phyloP scores from a whole-genome alignment of 208 protist species.

The Tritrichomonas musculus region DNA sequence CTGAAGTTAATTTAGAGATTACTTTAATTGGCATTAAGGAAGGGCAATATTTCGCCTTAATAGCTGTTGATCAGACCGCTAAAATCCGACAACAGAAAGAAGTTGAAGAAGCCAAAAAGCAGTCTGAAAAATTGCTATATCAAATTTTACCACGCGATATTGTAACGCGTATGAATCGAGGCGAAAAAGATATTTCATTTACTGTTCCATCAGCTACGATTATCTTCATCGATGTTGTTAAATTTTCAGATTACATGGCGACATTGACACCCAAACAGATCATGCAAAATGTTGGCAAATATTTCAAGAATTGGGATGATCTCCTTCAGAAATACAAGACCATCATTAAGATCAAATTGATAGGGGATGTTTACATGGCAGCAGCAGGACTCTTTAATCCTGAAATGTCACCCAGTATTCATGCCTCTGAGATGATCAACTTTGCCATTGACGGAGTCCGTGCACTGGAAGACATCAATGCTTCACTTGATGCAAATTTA shows the following conservation, averaged over 20 bases:
- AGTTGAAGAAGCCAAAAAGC: constrained; percentile 25
- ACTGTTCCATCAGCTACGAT: not conserved
- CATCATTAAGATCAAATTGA: constrained; percentile 30
- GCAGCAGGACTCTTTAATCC: constrained; percentile 22
- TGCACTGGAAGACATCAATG: not conserved
- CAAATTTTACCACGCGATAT: not conserved
- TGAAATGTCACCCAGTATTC: not conserved
- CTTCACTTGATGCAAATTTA: not conserved
- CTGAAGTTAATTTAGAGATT: not conserved
- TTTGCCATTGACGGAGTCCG: not conserved
- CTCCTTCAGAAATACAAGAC: not conserved
- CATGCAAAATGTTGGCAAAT: not conserved
- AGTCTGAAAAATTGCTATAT: not conserved
- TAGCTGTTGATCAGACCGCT: not conserved
- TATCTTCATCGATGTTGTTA: not conserved
- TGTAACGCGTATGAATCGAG: not conserved
- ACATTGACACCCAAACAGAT: constrained; percentile 3
- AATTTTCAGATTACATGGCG: not conserved
- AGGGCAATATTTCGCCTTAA: not conserved
- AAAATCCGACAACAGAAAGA: not conserved
- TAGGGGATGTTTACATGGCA: constrained; percentile 32
- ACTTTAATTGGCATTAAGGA: not conserved
- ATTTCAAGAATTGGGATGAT: not conserved
- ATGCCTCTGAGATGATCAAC: not conserved
- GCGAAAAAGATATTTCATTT: constrained; percentile 25